Percentiles rank a stretch among this genome's conserved stretches.
phyloP scores from a whole-genome alignment of 2,329 filamentous ascomycete genomes.

The Fusarium lyarnte region DNA sequence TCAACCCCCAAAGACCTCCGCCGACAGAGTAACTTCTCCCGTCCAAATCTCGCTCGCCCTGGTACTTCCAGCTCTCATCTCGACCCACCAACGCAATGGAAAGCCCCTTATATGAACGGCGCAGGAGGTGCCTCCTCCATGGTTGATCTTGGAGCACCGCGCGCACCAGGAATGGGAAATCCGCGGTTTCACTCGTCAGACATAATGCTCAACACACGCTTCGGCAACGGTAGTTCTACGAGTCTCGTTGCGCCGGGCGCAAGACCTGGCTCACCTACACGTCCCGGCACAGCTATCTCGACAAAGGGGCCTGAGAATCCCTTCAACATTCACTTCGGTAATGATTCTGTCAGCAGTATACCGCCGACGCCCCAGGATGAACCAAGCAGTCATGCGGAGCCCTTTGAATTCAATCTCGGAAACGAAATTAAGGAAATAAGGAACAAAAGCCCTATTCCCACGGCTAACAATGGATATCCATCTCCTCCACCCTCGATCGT shows the following conservation, averaged over 20 bases:
- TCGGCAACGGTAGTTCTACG: constrained; percentile 49
- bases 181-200: constrained; percentile 51
- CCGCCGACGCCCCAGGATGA: constrained; percentile 39
- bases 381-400: constrained; percentile 52
- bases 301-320: constrained; percentile 57
- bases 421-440: constrained; percentile 18
- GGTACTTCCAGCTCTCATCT: constrained; percentile 52
- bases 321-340: constrained; percentile 58
- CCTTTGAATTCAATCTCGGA: constrained; percentile 51
- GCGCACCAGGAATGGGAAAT: constrained; percentile 39
- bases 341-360: constrained; percentile 42
- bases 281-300: constrained; percentile 49
- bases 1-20: constrained; percentile 37
- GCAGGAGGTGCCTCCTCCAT: constrained; percentile 55
- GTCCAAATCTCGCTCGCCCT: constrained; percentile 52
- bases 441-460: constrained; percentile 6
- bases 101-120: constrained; percentile 49
- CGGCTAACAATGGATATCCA: constrained; percentile 44
- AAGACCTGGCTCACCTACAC: constrained; percentile 40
- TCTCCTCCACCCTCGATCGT: constrained; percentile 52
- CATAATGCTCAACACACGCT: constrained; percentile 50
- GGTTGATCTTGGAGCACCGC: constrained; percentile 53
- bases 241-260: constrained; percentile 48
- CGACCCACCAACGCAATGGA: constrained; percentile 42
- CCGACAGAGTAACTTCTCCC: constrained; percentile 49